Conservation (phyloP, 139 green algal species). For the Trebouxia sp. region DNA sequence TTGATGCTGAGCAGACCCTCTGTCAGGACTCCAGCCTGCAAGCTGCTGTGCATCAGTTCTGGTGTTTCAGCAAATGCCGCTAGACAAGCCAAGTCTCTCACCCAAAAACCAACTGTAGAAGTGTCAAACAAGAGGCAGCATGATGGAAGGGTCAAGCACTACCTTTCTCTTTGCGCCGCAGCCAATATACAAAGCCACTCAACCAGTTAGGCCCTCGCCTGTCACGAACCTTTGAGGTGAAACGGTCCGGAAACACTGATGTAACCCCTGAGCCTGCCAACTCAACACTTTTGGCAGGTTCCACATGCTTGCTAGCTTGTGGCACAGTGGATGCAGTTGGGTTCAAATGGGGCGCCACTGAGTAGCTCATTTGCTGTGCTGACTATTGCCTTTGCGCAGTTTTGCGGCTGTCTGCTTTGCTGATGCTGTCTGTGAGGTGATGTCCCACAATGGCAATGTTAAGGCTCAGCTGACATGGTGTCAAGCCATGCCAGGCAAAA, state of each 20-base stretch:
- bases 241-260: background rate
- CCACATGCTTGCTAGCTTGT: background rate
- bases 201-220: background rate
- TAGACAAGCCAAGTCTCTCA: no score
- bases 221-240: background rate
- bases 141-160: no score
- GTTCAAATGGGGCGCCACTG: background rate
- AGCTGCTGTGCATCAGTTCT: background rate
- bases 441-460: no score
- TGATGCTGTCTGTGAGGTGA: no score
- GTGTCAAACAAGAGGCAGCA: no score
- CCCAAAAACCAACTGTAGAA: no score
- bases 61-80: background rate
- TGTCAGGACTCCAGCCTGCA: constrained; percentile 29
- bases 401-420: background rate
- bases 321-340: background rate
- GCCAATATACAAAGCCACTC: background rate
- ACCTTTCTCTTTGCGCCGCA: constrained; percentile 10
- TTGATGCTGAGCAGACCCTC: constrained; percentile 7
- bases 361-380: no score
- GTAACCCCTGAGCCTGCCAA: constrained; percentile 12
- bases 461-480: no score
- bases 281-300: background rate
- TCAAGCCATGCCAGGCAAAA: no score
- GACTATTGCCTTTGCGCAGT: no score